Evolutionary conservation across 495 filamentous ascomycete genomes (phyloP), one percentile per base, ranked within the genome.

Genomic region (Neurospora sp.): DNA sequence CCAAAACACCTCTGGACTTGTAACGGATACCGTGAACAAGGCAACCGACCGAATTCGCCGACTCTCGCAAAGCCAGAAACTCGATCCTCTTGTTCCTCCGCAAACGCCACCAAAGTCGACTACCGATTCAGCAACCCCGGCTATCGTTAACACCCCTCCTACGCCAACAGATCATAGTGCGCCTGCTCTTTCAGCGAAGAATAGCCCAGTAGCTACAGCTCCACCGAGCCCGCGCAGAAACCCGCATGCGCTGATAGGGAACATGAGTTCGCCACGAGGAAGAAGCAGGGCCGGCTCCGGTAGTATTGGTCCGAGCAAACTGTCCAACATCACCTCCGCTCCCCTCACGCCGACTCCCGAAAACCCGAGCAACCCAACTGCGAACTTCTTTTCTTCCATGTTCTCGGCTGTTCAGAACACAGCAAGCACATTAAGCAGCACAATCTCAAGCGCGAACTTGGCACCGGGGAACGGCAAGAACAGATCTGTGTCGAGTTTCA

Each of bases 361-460:
- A 73, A 84, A 81, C 71, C 84, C 84, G 10, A 82, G 77, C 71
- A 79, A 79, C 27, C 73, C 79, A 5, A 77, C 79, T 18, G 76
- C 84, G 62, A 93, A 94, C 0, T 99, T 99, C 81, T 99, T 99
- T 81, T 95, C 93, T 8, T 92, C 91, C 18, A 91, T 98, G 78
- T 93, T 99, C 77, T 94, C 93, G 39, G 95, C 90, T 39, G 94
- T 95, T 18, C 96, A 98, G 78, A 98, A 92, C 82, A 95, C 96
- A 46, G 95, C 96, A n/a, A 94, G 88, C 76, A 90, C 89, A 3
- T 78, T 99, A 5, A 94, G 88, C 75, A 97, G 89, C 78, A 94
- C 87, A 69, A 92, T 98, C 38, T 80, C 89, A 12, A 94, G 93
- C 74, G 88, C 87, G 3, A 85, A 83, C 42, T 75, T 86, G 14